These are phyloP conservation scores for Vanrija pseudolonga DNA, from an alignment of 1,284 basidiomycete genomes.

Conservation along the genomic window DNA sequence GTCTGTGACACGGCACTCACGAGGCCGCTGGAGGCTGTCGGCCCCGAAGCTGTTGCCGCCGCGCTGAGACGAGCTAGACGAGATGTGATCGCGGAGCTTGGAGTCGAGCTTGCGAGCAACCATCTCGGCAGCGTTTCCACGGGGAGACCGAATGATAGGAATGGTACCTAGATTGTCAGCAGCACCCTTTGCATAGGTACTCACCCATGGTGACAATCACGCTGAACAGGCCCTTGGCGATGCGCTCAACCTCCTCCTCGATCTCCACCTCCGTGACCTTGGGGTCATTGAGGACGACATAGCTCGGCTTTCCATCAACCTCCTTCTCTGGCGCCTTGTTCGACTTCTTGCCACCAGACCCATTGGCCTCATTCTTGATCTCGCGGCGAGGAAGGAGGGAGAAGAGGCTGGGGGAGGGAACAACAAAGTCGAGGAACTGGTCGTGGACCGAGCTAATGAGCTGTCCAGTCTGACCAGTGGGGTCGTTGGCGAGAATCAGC, in stretches of 20 bases:
- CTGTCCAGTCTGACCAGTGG: constrained; percentile 65
- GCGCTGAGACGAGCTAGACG: constrained; percentile 62
- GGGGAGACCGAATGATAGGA: constrained; percentile 90
- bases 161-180: constrained; percentile 64
- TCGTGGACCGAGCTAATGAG: constrained; percentile 77
- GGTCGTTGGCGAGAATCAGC: constrained; percentile 70
- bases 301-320: constrained; percentile 54
- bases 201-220: constrained; percentile 85
- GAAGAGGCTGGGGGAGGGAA: constrained; percentile 91
- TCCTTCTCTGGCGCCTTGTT: constrained; percentile 28
- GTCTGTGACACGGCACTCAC: constrained; percentile 54
- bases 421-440: constrained; percentile 95
- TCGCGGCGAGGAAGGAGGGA: constrained; percentile 66
- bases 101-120: constrained; percentile 91
- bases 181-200: constrained; percentile 23
- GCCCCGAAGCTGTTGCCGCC: constrained; percentile 58
- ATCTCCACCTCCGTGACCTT: constrained; percentile 84
- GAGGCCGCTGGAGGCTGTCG: constrained; percentile 69
- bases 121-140: constrained; percentile 98
- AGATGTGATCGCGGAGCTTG: constrained; percentile 86
- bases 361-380: constrained; percentile 27
- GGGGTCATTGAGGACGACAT: constrained; percentile 89
- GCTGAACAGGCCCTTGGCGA: constrained; percentile 87
- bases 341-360: constrained; percentile 20
- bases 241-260: constrained; percentile 87